Evolutionary conservation across 176 grass and related monocot genomes (phyloP), one percentile per base, ranked within the genome.

Genomic region (Alloteropsis semialata): DNA sequence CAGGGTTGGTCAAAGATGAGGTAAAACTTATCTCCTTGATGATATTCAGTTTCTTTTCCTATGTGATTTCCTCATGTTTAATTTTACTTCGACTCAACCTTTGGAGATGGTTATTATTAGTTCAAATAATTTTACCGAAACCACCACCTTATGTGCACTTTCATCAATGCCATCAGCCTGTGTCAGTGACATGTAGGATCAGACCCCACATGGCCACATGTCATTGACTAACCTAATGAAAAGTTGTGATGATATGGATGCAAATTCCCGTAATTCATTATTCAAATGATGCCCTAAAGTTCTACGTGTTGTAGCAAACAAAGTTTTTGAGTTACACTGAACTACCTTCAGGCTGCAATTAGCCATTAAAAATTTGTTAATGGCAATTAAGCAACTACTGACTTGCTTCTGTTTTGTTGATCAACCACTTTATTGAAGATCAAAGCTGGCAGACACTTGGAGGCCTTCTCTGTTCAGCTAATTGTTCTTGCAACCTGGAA

Each of bases 401-500:
- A 86, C 65, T 78, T 34, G 12, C 24, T 63, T 79, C 60, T 66
- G 41, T 83, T 78, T 79, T 82, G 42, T 61, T 75, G 61, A 66
- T 75, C 48, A 82, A 82, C 37, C 28, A 63, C 37, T 45, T 70
- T 46, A 84, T 29, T 84, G 78, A 82, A 89, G 90, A 87, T 87
- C 74, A 87, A 92, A 85, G 77, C 46, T 78, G 88, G 81, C 69
- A 89, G 75, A 79, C 84, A 92, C 25, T 75, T 95, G 66, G 89
- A 91, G 79, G 96, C 91, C 16, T 98, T 98, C 60, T 91, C 96
- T 5, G 75, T 95, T 70, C 96, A 98, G 91, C 74, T 98, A 79
- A 76, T 98, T 82, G 69, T 98, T 86, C 89, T 98, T 78, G 96
- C 96, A 8, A 95, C 89, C 50, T 98, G 96, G 96, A 98, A 92